Evolutionary conservation across 306 rosid species (phyloP), one percentile per base, ranked within the genome.

Genomic region (Lathyrus oleraceus): DNA sequence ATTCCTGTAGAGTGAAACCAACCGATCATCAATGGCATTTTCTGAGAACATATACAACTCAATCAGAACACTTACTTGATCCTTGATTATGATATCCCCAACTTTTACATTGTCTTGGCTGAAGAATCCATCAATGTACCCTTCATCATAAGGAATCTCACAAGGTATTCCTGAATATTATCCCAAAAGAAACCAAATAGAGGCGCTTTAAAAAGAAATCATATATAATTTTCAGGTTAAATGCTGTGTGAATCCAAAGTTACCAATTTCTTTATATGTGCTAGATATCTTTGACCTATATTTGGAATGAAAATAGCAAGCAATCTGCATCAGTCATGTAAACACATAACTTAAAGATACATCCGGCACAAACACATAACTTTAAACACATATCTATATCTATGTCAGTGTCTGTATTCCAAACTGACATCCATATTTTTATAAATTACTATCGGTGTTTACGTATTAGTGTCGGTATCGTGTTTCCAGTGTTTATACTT

Each of bases 231-330:
- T 20, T 6, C 11, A 45, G 14, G 78, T 56, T 10, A 77, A 59
- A 43, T 49, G 49, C 11, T 39, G 13, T n/a, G 32, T 3, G 48
- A 53, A 57, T 73, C 51, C 71, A 23, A 71, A 67, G 15, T 61
- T 75, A 83, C 87, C 87, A 65, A 76, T 83, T 54, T 76, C 76
- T 6, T 72, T 53, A 71, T 83, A 77, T 21, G 87, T 76, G 58
- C 61, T 80, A 57, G 87, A 83, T 9, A 65, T 73, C 53, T 65
- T 51, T 11, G 87, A 59, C 72, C 67, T 83, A 67, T 83, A 83
- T 48, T 80, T 79, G 38, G 82, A 65, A 70, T 80, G 87, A 6
- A 80, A 73, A 73, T 83, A 83, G 82, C 87, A 83, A 54, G 87
- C 75, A 15, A 83, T 60, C 87, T 83, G 82, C 87, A 83, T 0